phyloP scores from a whole-genome alignment of 306 rosid genomes.

The Cicer bijugum region DNA sequence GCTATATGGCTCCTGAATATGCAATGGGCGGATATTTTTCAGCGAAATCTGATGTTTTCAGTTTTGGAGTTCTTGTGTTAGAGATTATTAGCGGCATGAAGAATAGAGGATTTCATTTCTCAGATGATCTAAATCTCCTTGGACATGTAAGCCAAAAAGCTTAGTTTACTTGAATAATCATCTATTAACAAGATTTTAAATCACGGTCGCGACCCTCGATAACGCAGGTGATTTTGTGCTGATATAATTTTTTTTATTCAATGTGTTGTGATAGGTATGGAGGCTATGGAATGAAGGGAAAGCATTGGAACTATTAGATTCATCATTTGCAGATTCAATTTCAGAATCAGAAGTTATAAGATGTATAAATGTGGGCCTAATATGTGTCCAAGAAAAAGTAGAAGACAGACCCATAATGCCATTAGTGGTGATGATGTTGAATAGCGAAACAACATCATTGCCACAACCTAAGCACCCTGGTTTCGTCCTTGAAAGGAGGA shows the following conservation, averaged over 20 bases:
- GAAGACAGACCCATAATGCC: conserved; percentile 54
- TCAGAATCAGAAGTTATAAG: conserved; percentile 55
- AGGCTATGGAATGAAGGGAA: conserved; percentile 60
- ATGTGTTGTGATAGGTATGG: conserved; percentile 57
- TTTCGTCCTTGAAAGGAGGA: conserved; percentile 54
- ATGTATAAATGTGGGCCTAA: conserved; percentile 61
- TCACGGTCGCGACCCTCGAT: background rate
- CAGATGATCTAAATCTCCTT: conserved; percentile 58
- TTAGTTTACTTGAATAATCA: background rate
- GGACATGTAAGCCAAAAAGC: conserved; percentile 52
- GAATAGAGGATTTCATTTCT: conserved; percentile 59
- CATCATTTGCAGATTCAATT: conserved; percentile 49
- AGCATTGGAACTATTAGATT: conserved; percentile 57
- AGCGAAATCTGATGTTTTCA: conserved; percentile 63
- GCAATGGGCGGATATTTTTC: conserved; percentile 71
- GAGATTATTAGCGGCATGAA: conserved; percentile 64
- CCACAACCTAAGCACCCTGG: conserved; percentile 68
- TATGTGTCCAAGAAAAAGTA: conserved; percentile 52
- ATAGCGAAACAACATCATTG: conserved; percentile 59
- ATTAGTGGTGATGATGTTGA: conserved; percentile 59
- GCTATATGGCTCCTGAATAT: conserved; percentile 73
- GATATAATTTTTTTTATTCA: background rate
- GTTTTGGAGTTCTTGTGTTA: conserved; percentile 67
- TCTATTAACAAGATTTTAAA: background rate
- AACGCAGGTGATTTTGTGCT: background rate